Evolutionary conservation across 148 eudicot genomes (phyloP).

Genomic region (Dysphania ambrosioides): DNA sequence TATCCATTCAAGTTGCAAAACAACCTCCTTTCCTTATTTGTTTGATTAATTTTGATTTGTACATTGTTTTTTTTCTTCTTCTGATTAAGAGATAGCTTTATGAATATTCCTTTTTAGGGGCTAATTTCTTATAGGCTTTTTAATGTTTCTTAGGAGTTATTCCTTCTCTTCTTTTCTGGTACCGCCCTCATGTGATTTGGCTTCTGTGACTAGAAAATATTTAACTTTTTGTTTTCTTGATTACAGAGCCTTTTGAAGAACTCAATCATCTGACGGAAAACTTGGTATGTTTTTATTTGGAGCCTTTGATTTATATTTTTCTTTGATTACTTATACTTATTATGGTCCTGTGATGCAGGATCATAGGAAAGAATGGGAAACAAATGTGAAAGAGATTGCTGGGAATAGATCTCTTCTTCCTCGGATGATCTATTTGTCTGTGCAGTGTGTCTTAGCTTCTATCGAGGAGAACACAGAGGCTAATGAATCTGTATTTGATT

Average conservation of each 20-base stretch:
- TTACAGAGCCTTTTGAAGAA: conserved; percentile 81
- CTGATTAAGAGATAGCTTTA: not conserved
- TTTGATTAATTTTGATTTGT: not conserved
- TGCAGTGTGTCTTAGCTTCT: conserved; percentile 71
- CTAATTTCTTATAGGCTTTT: not conserved
- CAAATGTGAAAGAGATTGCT: conserved; percentile 38
- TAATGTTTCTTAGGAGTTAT: not conserved
- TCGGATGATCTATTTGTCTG: conserved; percentile 72
- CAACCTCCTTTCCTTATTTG: not conserved
- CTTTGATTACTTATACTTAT: conserved; percentile 5
- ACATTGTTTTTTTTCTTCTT: not conserved
- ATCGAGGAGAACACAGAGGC: conserved; percentile 49
- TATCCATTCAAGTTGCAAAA: not conserved
- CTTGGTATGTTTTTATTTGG: conserved; percentile 35
- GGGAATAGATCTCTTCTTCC: conserved; percentile 79
- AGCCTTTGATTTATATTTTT: not conserved
- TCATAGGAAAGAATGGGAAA: conserved; percentile 48
- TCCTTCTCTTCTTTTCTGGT: not conserved
- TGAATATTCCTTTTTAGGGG: not conserved
- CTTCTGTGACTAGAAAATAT: not conserved
- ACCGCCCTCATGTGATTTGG: not conserved
- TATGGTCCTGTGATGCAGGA: conserved; percentile 39
- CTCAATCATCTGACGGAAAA: conserved; percentile 48
- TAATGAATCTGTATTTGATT: conserved; percentile 56
- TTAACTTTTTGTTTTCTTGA: conserved; percentile 16